Evolutionary conservation across 352 stramenopile species (phyloP).

Genomic region (Pythium guiyangense): DNA sequence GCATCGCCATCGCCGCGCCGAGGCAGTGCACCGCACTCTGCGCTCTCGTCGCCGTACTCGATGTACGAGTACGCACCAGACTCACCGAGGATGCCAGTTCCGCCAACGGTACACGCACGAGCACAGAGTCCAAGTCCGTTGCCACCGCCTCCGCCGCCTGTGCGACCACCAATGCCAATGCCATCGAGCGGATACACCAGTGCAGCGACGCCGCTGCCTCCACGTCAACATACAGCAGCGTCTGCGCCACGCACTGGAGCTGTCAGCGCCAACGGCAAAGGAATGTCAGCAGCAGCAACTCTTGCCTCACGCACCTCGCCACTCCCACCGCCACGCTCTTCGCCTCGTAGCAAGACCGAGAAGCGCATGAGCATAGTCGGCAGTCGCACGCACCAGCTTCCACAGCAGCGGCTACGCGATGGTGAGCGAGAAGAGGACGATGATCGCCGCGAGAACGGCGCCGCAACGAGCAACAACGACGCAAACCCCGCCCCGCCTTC

Average conservation of each 20-base stretch:
- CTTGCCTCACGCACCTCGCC: no score
- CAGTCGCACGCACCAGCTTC: no score
- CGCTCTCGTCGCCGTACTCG: slow-evolving; percentile 4
- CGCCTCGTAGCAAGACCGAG: no score
- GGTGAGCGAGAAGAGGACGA: no score
- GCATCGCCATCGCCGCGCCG: slow-evolving; percentile 2
- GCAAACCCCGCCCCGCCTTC: no score
- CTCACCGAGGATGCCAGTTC: not conserved
- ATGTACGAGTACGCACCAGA: slow-evolving; percentile 10
- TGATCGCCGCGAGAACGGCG: no score
- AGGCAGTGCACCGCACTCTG: slow-evolving; percentile 1
- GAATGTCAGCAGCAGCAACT: no score
- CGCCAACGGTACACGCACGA: not conserved
- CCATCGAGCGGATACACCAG: no score
- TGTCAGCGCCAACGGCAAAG: no score
- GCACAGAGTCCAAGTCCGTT: not conserved
- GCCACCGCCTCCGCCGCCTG: slow-evolving; percentile 4
- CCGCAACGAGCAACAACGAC: slow-evolving; percentile 6
- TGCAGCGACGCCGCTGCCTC: not conserved
- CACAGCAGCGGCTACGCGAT: not conserved
- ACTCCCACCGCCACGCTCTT: no score
- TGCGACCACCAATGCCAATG: not conserved
- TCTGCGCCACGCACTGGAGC: no score
- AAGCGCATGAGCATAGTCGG: no score
- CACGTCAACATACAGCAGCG: not conserved